phyloP scores from a whole-genome alignment of 73 alveolate genomes.

The Effrenium voratum region DNA sequence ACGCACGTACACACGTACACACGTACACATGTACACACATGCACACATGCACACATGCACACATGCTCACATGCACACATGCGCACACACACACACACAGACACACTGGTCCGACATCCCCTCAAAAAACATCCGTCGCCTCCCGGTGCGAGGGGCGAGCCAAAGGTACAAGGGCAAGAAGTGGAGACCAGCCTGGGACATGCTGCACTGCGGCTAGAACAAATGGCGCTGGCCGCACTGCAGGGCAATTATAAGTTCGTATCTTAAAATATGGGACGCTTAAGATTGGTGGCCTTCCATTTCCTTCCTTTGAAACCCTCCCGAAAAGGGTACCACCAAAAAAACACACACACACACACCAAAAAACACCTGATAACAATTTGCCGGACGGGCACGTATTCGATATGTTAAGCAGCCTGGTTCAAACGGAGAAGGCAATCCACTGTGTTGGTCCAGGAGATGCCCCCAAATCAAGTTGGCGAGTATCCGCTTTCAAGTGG shows the following conservation, averaged over 20 bases:
- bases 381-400: too few relatives aligned
- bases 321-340: not conserved
- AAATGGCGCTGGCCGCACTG: too few relatives aligned
- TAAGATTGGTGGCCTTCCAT: too few relatives aligned
- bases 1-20: not conserved
- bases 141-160: not conserved
- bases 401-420: too few relatives aligned
- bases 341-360: not conserved
- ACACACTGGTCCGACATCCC: not conserved
- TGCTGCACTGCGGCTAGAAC: too few relatives aligned
- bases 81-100: not conserved
- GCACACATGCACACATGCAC: slow-evolving; percentile 15
- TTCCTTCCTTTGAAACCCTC: too few relatives aligned
- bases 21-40: not conserved
- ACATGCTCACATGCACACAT: slow-evolving; percentile 12
- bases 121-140: not conserved
- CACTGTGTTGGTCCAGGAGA: too few relatives aligned
- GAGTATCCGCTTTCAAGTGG: too few relatives aligned
- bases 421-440: too few relatives aligned
- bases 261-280: too few relatives aligned
- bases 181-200: slow-evolving; percentile 58
- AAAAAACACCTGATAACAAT: not conserved
- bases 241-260: too few relatives aligned
- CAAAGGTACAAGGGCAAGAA: slow-evolving; percentile 53
- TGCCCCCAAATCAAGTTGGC: too few relatives aligned